A percentile compares a stretch with the other conserved stretches of the same genome.
phyloP scores from a whole-genome alignment of 306 rosid genomes.

The Canavalia ensiformis region DNA sequence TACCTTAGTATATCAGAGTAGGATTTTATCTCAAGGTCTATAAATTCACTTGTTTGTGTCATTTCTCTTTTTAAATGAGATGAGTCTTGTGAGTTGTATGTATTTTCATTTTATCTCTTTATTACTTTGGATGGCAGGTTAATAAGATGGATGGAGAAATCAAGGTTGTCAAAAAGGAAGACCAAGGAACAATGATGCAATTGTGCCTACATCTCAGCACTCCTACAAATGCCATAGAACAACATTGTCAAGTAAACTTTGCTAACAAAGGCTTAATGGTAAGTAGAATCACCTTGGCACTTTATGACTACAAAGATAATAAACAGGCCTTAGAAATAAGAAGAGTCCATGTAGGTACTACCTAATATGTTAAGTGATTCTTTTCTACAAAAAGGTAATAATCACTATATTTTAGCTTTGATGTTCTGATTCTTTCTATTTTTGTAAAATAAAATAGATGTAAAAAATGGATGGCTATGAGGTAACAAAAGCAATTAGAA shows the following conservation, averaged over 20 bases:
- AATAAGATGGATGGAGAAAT: slow-evolving; percentile 99
- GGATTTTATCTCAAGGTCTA: slow-evolving; percentile 28
- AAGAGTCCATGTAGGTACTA: slow-evolving; percentile 70
- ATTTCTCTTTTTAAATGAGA: slow-evolving; percentile 33
- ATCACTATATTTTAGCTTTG: not conserved
- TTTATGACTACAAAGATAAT: slow-evolving; percentile 34
- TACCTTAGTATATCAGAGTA: not conserved
- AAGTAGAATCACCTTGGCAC: slow-evolving; percentile 54
- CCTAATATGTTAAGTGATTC: slow-evolving; percentile 45
- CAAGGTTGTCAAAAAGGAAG: slow-evolving; percentile 82
- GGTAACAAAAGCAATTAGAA: slow-evolving; percentile 92
- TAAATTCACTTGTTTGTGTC: not conserved
- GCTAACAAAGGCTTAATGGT: slow-evolving; percentile 76
- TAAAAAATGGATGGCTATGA: slow-evolving; percentile 99
- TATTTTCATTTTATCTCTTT: slow-evolving; percentile 28
- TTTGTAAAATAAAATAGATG: slow-evolving; percentile 69
- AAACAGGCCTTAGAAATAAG: slow-evolving; percentile 34
- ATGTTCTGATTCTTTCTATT: slow-evolving; percentile 19
- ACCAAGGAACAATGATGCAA: slow-evolving; percentile 90
- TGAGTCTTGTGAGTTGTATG: not conserved
- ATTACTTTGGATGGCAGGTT: slow-evolving; percentile 62
- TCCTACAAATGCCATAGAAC: slow-evolving; percentile 69
- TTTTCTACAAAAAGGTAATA: slow-evolving; percentile 3
- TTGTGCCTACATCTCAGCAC: slow-evolving; percentile 72
- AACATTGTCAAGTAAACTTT: slow-evolving; percentile 72